Evolutionary conservation across 805 yeast genomes (phyloP).

Genomic region (Kodamaea leandrae): DNA sequence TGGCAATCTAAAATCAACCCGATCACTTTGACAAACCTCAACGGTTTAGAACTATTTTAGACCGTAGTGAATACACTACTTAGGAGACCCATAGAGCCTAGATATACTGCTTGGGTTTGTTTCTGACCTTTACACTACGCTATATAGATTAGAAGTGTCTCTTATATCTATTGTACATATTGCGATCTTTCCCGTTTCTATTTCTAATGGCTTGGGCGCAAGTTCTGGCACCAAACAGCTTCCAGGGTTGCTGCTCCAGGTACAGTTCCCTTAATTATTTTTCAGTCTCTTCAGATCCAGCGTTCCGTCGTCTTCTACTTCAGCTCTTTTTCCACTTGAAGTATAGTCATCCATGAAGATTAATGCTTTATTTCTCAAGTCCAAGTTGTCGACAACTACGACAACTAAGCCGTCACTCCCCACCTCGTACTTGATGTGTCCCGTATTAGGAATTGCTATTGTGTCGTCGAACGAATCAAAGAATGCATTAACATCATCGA

Average conservation of each 20-base stretch:
- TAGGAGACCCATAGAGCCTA: too few relatives aligned
- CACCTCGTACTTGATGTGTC: conserved; percentile 54
- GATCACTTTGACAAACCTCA: too few relatives aligned
- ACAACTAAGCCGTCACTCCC: conserved; percentile 61
- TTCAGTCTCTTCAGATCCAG: background rate
- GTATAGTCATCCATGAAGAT: conserved; percentile 42
- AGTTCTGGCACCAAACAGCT: too few relatives aligned
- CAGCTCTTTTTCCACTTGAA: conserved; percentile 10
- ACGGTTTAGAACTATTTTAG: background rate
- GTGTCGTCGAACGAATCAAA: conserved; percentile 52
- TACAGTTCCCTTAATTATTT: background rate
- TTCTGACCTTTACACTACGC: too few relatives aligned
- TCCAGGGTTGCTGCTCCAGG: too few relatives aligned
- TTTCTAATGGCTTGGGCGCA: too few relatives aligned
- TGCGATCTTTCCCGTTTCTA: too few relatives aligned
- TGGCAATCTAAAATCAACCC: background rate
- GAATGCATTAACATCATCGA: conserved; percentile 48
- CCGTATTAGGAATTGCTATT: conserved; percentile 55
- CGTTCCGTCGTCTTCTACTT: conserved; percentile 8
- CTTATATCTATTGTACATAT: too few relatives aligned
- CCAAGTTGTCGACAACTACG: conserved; percentile 45
- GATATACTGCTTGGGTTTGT: too few relatives aligned
- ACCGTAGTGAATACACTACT: too few relatives aligned
- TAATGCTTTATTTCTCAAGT: conserved; percentile 37
- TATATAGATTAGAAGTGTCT: too few relatives aligned